Evolutionary conservation across 1,139 yeast genomes (phyloP).

Genomic region (Yueomyces sp.): DNA sequence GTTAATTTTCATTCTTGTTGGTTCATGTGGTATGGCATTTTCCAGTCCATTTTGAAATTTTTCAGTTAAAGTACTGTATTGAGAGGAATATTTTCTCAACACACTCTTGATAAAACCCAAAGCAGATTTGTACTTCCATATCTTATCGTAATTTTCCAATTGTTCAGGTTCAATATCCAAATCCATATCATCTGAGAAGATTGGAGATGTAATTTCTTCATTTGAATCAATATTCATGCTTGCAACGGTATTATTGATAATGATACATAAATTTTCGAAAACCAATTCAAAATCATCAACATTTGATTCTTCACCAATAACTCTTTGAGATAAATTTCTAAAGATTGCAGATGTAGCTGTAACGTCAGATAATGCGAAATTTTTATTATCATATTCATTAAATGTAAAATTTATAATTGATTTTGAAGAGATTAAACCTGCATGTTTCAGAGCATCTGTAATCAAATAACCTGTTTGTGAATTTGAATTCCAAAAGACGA

Average conservation of each 20-base stretch:
- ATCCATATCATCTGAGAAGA: conserved; percentile 15
- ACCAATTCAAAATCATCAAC: conserved; percentile 23
- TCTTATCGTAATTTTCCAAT: conserved; percentile 16
- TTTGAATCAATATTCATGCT: conserved; percentile 18
- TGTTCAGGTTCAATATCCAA: conserved; percentile 12
- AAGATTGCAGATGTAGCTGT: conserved; percentile 28
- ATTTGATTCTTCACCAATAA: neutral
- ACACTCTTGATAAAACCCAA: conserved; percentile 27
- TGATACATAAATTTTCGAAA: conserved; percentile 27
- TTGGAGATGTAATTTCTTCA: conserved; percentile 20
- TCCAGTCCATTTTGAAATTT: conserved; percentile 15
- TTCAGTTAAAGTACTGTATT: conserved; percentile 17
- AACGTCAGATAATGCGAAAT: conserved; percentile 25
- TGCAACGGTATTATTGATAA: conserved; percentile 26
- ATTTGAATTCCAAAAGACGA: conserved; percentile 69
- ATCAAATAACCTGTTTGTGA: conserved; percentile 73
- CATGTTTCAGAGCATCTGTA: conserved; percentile 48
- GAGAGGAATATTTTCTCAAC: conserved; percentile 28
- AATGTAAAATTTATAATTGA: conserved; percentile 33
- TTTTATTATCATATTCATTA: conserved; percentile 15
- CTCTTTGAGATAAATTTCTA: conserved; percentile 23
- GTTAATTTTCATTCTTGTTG: conserved; percentile 17
- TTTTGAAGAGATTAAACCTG: conserved; percentile 33
- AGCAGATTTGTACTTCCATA: conserved; percentile 28
- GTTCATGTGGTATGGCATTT: conserved; percentile 19